phyloP scores from a whole-genome alignment of 345 rosid genomes.

The Pistacia integerrima region DNA sequence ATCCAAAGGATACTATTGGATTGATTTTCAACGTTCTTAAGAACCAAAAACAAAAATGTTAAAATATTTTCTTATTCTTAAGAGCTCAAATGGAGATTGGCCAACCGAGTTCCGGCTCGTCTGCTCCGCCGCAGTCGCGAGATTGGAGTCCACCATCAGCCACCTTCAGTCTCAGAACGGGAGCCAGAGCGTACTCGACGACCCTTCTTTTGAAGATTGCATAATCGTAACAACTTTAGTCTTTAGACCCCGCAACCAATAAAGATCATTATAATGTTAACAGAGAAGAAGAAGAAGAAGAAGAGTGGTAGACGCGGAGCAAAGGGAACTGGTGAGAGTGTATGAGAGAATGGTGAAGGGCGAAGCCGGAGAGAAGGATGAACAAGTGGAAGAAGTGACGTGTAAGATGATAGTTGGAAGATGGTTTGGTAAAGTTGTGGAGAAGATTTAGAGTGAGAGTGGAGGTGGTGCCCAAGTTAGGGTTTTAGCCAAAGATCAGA shows the following conservation, averaged over 20 bases:
- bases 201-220: conserved; percentile 36
- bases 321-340: conserved; percentile 57
- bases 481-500: conserved; percentile 50
- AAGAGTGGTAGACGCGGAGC: conserved; percentile 45
- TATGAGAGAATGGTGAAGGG: conserved; percentile 63
- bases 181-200: conserved; percentile 42
- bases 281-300: conserved; percentile 17
- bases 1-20: no score
- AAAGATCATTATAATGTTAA: conserved; percentile 8
- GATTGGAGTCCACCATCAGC: conserved; percentile 23
- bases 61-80: no score
- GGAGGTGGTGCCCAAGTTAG: conserved; percentile 42
- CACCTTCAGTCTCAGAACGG: conserved; percentile 29
- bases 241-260: background rate
- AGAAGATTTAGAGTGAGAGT: conserved; percentile 58
- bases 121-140: conserved; percentile 37
- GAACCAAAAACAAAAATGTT: no score
- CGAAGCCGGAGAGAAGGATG: conserved; percentile 37
- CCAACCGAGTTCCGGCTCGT: conserved; percentile 33
- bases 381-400: conserved; percentile 39
- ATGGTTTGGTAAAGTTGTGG: conserved; percentile 39
- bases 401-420: conserved; percentile 56
- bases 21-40: no score
- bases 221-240: conserved; percentile 23
- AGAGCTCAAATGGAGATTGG: background rate